These are phyloP conservation scores for Scutellaria minor DNA, from an alignment of 257 asterid species.

Conservation along the genomic window DNA sequence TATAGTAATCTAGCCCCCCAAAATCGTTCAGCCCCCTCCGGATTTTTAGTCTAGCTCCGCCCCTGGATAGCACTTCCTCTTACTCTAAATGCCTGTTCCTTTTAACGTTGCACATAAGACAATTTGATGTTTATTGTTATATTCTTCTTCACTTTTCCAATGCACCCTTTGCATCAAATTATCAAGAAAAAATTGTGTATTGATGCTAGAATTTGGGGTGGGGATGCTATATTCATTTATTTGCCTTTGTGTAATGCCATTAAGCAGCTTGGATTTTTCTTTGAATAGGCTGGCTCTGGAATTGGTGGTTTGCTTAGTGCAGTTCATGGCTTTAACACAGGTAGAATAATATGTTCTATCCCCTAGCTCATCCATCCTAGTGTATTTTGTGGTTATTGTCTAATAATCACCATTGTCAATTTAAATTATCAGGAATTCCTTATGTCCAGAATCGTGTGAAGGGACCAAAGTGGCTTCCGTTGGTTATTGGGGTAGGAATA, in stretches of 20 bases:
- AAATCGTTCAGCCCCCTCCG: no score
- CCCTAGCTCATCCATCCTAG: conserved; percentile 13
- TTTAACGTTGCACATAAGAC: background rate
- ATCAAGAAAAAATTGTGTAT: background rate
- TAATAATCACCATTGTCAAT: conserved; percentile 12
- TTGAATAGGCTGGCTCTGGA: conserved; percentile 70
- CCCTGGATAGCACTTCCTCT: conserved; percentile 1
- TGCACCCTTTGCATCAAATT: background rate
- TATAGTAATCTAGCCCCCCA: no score
- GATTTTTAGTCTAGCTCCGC: no score
- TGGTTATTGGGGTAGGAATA: conserved; percentile 70
- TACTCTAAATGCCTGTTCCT: background rate
- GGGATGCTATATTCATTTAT: background rate
- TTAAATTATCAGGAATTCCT: conserved; percentile 56
- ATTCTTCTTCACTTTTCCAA: background rate
- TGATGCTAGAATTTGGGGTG: background rate
- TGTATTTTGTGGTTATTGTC: background rate
- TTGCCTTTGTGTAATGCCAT: background rate
- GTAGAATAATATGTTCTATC: conserved; percentile 35
- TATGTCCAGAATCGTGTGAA: conserved; percentile 62
- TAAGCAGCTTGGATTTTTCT: background rate
- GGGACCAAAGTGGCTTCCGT: conserved; percentile 79
- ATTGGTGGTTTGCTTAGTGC: conserved; percentile 78
- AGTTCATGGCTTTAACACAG: conserved; percentile 67
- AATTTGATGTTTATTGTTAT: background rate